Evolutionary conservation across 768 basidiomycete genomes (phyloP), one percentile per base, ranked within the genome.

Genomic region (Rhodotorula paludigena): DNA sequence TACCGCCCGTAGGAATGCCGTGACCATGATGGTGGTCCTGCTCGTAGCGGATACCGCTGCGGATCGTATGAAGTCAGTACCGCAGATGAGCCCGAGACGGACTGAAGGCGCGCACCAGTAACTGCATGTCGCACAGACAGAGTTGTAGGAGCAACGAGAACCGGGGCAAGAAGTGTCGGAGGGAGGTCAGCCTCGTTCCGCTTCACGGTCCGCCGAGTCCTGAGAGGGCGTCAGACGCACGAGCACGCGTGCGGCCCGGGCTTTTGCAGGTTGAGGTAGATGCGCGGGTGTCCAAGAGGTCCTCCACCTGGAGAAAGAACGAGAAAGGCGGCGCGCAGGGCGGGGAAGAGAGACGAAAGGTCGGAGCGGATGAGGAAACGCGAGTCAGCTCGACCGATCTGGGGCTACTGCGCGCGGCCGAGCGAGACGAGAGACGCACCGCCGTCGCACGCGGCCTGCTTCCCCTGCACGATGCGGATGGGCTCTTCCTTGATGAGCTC

Each of bases 251-350:
- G 65, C 16, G 60, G 39, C 0, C 71, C 67, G 16, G 45, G 89
- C 79, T 90, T 86, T 82, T 98, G 92, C 77, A 99, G 78, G 81
- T 98, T 98, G 78, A 99, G 92, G 76, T 85, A 98, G 67, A 98
- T 86, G 82, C 92, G 93, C 10, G 96, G 96, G 77, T 99, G 96
- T 32, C 96, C 96, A 36, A 99, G 83, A 49, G 96, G 85, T 18
- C 94, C 96, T 77, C 86, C 87, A 79, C 94, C 94, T 98, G 77
- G 1, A 54, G 23, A 21, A 57, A 35, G 20, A 45, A 32, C 28
- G 35, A 45, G 44, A n/a, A n/a, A n/a, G n/a, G n/a, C n/a, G n/a
- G n/a, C n/a, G n/a, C n/a, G n/a, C n/a, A n/a, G n/a, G n/a, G n/a
- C n/a, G n/a, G n/a, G n/a, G n/a, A n/a, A n/a, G n/a, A n/a, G n/a